Evolutionary conservation across 768 basidiomycete genomes (phyloP), one percentile per base, ranked within the genome.

Genomic region (Boletus rubescentipes): DNA sequence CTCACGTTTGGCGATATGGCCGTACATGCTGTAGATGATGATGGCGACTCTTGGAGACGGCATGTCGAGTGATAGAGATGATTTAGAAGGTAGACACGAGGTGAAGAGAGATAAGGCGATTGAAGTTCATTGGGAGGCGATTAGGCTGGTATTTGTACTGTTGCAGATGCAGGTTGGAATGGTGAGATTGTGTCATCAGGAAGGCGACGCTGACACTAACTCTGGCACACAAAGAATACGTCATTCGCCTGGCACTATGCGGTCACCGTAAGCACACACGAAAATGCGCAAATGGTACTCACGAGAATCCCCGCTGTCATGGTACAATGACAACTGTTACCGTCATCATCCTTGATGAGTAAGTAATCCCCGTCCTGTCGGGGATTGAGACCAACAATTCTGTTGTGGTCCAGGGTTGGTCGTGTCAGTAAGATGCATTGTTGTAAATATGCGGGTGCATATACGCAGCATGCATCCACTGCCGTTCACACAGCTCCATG

Each of bases 1-100:
- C 85, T 35, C 64, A 90, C 89, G 40, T 63, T 80, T 79, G 59
- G 76, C 77, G 69, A 91, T 80, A 68, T 91, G 90, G 61, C 87
- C 85, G 68, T 86, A 89, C 73, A 88, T 67, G 37, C 82, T 67
- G 75, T 91, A 91, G 72, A 89, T 83, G 61, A 90, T 62, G 67
- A 90, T 87, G 50, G 87, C 87, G 57, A 89, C 70, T 53, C 69
- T 79, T 14, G 63, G 64, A 26, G 86, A 81, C 59, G 79, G 63
- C 77, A 79, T 80, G 46, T 46, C 34, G 21, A 29, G 15, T 23
- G 12, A 4, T 7, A 47, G 26, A 34, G 32, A 31, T 34, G 23
- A 12, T 29, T 16, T 12, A 4, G 26, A 26, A 26, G 26, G 26
- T 4, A 26, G 26, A 26, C 26, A 26, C 26, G 26, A 26, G 26